Conservation (phyloP, 2,329 filamentous ascomycete species). For the Blastomyces silverae region DNA sequence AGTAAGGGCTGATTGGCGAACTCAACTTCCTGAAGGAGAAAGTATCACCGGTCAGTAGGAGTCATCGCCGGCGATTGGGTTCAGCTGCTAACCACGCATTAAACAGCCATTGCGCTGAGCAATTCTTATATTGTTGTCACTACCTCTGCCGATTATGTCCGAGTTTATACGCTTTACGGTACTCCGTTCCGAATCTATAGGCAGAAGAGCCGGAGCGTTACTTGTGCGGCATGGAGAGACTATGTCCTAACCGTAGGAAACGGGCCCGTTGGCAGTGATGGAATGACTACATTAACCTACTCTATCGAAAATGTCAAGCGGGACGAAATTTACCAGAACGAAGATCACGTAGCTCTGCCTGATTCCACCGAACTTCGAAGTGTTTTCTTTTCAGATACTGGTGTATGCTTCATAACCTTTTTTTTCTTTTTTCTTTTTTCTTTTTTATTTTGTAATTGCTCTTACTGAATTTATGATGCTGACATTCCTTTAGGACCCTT, state of each 20-base stretch:
- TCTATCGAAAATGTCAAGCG: slow-evolving; percentile 91
- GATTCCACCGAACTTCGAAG: slow-evolving; percentile 66
- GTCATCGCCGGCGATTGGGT: not conserved
- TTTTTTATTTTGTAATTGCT: too few species aligned
- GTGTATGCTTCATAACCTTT: slow-evolving; percentile 50
- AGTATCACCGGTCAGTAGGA: slow-evolving; percentile 52
- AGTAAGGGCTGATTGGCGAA: slow-evolving; percentile 81
- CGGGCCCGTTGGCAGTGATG: slow-evolving; percentile 72
- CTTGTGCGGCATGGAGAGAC: slow-evolving; percentile 88
- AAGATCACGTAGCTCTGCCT: slow-evolving; percentile 81
- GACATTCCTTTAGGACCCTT: slow-evolving; percentile 61
- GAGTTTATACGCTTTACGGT: slow-evolving; percentile 88
- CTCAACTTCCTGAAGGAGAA: slow-evolving; percentile 79
- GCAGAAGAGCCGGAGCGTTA: slow-evolving; percentile 88
- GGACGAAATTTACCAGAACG: slow-evolving; percentile 88
- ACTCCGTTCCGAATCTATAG: slow-evolving; percentile 83
- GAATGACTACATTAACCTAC: slow-evolving; percentile 71
- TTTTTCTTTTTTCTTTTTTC: not conserved
- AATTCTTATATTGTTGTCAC: slow-evolving; percentile 86
- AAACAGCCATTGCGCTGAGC: slow-evolving; percentile 71
- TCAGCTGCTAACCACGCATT: slow-evolving; percentile 15
- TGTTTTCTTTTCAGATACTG: slow-evolving; percentile 85
- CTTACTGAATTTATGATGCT: slow-evolving; percentile 7
- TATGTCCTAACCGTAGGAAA: slow-evolving; percentile 97
- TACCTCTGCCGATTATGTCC: slow-evolving; percentile 79